Conservation (phyloP, 306 rosid species). For the Elaeagnus macrophylla region DNA sequence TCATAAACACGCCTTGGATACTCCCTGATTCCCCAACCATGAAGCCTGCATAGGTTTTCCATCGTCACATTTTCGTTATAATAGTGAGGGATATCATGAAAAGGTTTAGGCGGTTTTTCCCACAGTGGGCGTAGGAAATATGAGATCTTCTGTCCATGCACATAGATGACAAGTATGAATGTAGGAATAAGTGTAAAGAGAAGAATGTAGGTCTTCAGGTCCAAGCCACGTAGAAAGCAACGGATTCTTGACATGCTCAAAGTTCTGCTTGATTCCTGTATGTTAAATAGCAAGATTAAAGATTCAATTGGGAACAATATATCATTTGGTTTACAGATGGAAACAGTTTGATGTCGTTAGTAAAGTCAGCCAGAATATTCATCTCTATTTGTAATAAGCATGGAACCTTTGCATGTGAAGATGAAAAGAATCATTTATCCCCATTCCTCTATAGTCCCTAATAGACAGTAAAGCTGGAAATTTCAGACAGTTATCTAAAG, state of each 20-base stretch:
- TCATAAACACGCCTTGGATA: constrained; percentile 91
- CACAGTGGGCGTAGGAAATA: constrained; percentile 94
- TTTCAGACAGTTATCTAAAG: too few species aligned
- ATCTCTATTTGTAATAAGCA: neutral
- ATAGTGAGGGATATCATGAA: constrained; percentile 78
- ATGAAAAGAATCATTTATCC: neutral
- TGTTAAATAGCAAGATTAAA: constrained; percentile 13
- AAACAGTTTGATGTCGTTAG: neutral
- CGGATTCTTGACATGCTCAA: constrained; percentile 83
- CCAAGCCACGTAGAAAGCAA: constrained; percentile 82
- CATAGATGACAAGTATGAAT: constrained; percentile 55
- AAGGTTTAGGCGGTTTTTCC: constrained; percentile 90
- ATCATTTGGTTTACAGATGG: constrained; percentile 3
- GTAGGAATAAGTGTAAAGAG: constrained; percentile 64
- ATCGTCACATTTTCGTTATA: constrained; percentile 77
- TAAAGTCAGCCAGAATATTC: neutral
- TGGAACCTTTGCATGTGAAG: neutral
- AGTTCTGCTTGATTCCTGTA: constrained; percentile 73
- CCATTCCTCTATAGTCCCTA: too few species aligned
- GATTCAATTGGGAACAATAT: neutral
- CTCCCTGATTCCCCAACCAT: constrained; percentile 92
- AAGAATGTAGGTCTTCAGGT: constrained; percentile 65
- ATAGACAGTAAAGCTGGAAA: too few species aligned
- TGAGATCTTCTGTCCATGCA: constrained; percentile 95
- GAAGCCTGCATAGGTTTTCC: constrained; percentile 87